Conservation (phyloP, 2,329 filamentous ascomycete species). For the Bimuria novae-zelandiae region DNA sequence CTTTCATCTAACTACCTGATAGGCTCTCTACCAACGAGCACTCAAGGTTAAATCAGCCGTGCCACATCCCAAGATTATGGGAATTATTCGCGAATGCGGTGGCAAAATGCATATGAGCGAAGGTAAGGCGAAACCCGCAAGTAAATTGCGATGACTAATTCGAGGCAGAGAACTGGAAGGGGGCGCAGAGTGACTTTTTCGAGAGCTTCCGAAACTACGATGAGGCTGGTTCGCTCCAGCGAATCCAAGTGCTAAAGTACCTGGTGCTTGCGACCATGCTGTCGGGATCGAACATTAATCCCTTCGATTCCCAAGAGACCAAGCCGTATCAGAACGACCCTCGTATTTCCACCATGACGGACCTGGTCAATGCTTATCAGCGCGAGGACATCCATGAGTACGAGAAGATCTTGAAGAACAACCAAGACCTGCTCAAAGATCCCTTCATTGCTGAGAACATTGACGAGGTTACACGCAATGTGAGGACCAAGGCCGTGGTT, state of each 20-base stretch:
- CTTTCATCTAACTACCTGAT: slow-evolving; percentile 27
- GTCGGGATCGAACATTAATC: slow-evolving; percentile 98
- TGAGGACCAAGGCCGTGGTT: slow-evolving; percentile 93
- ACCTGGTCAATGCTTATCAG: slow-evolving; percentile 95
- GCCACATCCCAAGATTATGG: slow-evolving; percentile 98
- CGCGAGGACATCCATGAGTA: slow-evolving; percentile 92
- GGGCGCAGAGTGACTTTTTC: slow-evolving; percentile 96
- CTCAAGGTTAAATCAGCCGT: slow-evolving; percentile 94
- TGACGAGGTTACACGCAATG: slow-evolving; percentile 96
- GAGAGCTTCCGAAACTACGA: slow-evolving; percentile 99
- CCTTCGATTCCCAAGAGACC: slow-evolving; percentile 97
- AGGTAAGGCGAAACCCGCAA: slow-evolving; percentile 44
- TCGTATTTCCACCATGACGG: slow-evolving; percentile 94
- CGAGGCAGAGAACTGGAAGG: slow-evolving; percentile 85
- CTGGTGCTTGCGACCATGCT: slow-evolving; percentile 96
- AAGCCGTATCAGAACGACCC: slow-evolving; percentile 97
- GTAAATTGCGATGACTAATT: slow-evolving; percentile 28
- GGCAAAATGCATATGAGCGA: slow-evolving; percentile 99
- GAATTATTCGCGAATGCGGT: slow-evolving; percentile 96
- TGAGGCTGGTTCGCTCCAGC: slow-evolving; percentile 92
- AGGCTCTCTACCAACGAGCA: slow-evolving; percentile 84
- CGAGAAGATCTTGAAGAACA: slow-evolving; percentile 82
- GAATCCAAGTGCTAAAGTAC: slow-evolving; percentile 97
- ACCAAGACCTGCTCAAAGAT: slow-evolving; percentile 87
- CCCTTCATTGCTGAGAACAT: slow-evolving; percentile 99